Evolutionary conservation across 1,284 basidiomycete genomes (phyloP).

Genomic region (Cerioporus squamosus): DNA sequence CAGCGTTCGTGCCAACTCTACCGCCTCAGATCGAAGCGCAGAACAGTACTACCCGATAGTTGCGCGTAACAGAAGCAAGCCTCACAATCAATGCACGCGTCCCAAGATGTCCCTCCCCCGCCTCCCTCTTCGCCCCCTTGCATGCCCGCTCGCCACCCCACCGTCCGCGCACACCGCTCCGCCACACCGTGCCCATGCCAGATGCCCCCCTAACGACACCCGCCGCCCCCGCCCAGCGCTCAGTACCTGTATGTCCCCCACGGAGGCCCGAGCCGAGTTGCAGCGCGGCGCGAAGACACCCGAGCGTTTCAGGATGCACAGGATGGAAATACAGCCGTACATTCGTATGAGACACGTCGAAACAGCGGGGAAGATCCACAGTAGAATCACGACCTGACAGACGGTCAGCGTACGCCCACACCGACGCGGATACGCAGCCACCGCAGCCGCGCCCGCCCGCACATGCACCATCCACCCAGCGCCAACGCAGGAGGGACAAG

Average conservation of each 20-base stretch:
- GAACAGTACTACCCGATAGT: neutral
- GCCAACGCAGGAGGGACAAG: too few species aligned
- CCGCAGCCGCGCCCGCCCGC: neutral
- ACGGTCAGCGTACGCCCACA: conserved; percentile 60
- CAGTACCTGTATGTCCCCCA: conserved; percentile 10
- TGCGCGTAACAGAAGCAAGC: neutral
- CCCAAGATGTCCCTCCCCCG: too few species aligned
- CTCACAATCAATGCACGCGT: neutral
- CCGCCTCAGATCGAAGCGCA: too few species aligned
- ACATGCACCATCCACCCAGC: too few species aligned
- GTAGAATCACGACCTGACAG: conserved; percentile 68
- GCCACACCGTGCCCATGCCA: neutral
- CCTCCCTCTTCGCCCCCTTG: too few species aligned
- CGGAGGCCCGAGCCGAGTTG: conserved; percentile 3
- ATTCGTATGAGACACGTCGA: neutral
- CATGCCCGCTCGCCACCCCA: neutral
- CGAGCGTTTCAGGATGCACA: neutral
- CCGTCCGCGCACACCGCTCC: neutral
- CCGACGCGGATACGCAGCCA: neutral
- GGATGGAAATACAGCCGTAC: neutral
- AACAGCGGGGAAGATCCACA: conserved; percentile 3
- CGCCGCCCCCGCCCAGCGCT: neutral
- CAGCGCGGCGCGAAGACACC: neutral
- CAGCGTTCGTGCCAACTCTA: neutral
- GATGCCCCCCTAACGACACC: neutral